Base-by-base conservation (phyloP, 805 yeast species). In the Kuraishia floccosa region DNA sequence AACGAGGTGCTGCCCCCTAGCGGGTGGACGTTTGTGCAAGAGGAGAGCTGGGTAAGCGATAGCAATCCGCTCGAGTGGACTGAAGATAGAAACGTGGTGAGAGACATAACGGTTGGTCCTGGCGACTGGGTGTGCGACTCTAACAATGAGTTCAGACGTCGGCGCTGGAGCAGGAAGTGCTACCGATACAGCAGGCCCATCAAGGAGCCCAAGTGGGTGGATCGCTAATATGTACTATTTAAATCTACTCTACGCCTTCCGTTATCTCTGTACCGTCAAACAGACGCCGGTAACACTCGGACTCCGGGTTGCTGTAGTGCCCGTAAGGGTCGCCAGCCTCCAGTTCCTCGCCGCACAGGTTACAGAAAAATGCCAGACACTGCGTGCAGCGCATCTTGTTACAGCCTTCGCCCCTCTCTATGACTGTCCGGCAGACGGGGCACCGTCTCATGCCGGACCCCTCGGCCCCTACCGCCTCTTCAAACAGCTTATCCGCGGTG, bases 1-100 rank as follows among this genome's bases (percentile, higher is more conserved):
- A 55, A 60, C 2, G 72, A 73, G 15, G 70, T 86, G 1, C 41
- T 46, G 17, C 76, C 93, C 1, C 95, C 95, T 1, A 38, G 46
- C 8, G 76, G 74, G 10, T 86, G 96, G 96, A 60, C 63, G 35
- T 86, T 74, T 48, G 76, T 71, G 35, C 54, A 55, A 17, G 68
- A 65, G 17, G 64, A 67, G 27, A 57, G 59, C 8, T 86, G 96
- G 96, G 53, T 52, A 30, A 56, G 76, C 10, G 95, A 85, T 43
- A 41, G 44, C 11, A 50, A 68, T 25, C 74, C 78, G 1, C 39
- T 35, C 1, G 43, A 42, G 3, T 82, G 89, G 77, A 58, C 73
- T 5, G 29, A 39, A 1, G 69, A 63, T 17, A 58, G 77, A 21
- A 61, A 62, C 1, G 43, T 68, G 9, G 32, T 40, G 12, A 47